These are phyloP conservation scores for Botryococcus braunii DNA, from an alignment of 163 green algal species.

Conservation along the genomic window DNA sequence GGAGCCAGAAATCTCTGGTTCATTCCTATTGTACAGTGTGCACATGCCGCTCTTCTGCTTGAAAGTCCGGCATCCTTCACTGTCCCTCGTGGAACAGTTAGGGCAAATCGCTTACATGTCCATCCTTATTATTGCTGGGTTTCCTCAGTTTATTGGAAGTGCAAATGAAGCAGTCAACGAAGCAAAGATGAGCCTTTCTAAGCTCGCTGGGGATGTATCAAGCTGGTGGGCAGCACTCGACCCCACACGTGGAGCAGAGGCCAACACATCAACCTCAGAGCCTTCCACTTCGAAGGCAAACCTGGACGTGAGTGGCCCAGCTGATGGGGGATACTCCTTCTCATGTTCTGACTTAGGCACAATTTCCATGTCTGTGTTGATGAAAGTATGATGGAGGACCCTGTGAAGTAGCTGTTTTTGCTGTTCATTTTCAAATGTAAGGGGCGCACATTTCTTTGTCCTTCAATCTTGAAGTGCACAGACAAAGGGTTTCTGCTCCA, in stretches of 20 bases:
- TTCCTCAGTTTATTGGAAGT: too few relatives aligned
- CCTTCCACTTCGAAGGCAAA: neutral
- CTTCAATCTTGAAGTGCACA: neutral
- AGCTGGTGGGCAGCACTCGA: constrained; percentile 9
- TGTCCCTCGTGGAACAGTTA: too few relatives aligned
- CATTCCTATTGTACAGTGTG: too few relatives aligned
- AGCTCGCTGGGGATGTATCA: constrained; percentile 2
- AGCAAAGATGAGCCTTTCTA: constrained; percentile 1
- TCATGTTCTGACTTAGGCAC: neutral
- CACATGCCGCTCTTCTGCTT: too few relatives aligned
- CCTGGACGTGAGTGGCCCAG: neutral
- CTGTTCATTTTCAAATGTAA: too few relatives aligned
- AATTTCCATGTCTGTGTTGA: neutral
- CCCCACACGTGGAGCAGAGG: neutral
- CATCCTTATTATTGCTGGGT: too few relatives aligned
- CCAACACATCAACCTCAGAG: neutral
- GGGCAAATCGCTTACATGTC: too few relatives aligned
- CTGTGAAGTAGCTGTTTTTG: neutral
- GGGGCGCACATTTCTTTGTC: too few relatives aligned
- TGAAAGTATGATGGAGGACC: neutral
- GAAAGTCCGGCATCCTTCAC: neutral
- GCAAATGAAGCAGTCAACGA: too few relatives aligned
- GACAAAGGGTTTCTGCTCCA: neutral
- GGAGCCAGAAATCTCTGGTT: too few relatives aligned
- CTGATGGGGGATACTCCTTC: neutral